phyloP scores from a whole-genome alignment of 208 protist species.

The Balamuthia mandrillaris region DNA sequence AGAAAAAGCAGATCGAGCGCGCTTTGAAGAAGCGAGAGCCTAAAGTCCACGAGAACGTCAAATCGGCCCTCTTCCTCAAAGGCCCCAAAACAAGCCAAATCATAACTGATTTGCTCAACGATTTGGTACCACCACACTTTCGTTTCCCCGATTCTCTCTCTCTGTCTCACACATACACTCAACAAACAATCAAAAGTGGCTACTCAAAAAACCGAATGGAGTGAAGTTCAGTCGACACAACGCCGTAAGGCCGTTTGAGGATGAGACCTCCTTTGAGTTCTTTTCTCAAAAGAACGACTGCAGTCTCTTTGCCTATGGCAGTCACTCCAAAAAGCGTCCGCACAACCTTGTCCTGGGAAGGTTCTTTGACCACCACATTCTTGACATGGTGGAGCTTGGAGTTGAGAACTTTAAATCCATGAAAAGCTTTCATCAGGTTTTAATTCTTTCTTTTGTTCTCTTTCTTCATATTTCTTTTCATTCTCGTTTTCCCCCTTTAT shows the following conservation, averaged over 20 bases:
- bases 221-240: conserved; percentile 63
- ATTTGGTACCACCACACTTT: conserved; percentile 36
- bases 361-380: conserved; percentile 66
- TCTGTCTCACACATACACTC: not conserved
- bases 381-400: conserved; percentile 75
- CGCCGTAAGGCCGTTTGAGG: conserved; percentile 69
- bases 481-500: not conserved
- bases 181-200: conserved; percentile 38
- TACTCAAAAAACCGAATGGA: conserved; percentile 64
- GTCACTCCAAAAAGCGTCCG: conserved; percentile 73
- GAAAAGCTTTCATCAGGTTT: conserved; percentile 4
- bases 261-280: conserved; percentile 68
- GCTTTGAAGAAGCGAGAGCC: conserved; percentile 18
- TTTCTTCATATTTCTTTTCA: not conserved
- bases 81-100: conserved; percentile 48
- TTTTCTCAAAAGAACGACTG: conserved; percentile 64
- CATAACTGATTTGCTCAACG: conserved; percentile 25
- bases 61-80: conserved; percentile 46
- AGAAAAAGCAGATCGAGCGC: conserved; percentile 34
- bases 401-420: conserved; percentile 57
- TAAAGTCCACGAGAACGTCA: conserved; percentile 52
- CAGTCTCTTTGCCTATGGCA: conserved; percentile 65
- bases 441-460: not conserved
- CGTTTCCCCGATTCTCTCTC: too few species aligned
- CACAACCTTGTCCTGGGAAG: conserved; percentile 73